Evolutionary conservation across 306 rosid genomes (phyloP).

Genomic region (Arachis hypogaea): DNA sequence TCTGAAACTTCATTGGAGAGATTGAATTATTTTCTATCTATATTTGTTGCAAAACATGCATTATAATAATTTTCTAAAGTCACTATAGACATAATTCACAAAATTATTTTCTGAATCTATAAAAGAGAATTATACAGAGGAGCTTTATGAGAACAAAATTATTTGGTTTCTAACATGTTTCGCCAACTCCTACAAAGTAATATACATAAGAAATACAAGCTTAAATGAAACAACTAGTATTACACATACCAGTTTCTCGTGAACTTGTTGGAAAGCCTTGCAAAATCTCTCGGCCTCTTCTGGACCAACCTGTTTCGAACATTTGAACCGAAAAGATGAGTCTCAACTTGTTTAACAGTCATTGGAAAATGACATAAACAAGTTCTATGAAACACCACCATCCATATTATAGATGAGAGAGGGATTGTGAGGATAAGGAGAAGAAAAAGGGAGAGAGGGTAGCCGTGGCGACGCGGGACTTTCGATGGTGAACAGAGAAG

Average conservation of each 20-base stretch:
- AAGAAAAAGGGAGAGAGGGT: no score
- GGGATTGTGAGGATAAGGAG: no score
- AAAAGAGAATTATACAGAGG: not conserved
- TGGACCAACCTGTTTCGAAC: constrained; percentile 60
- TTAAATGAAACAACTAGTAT: not conserved
- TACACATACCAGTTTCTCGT: constrained; percentile 66
- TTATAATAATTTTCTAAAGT: not conserved
- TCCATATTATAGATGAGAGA: constrained; percentile 5
- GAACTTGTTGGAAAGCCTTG: constrained; percentile 69
- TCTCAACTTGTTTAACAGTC: constrained; percentile 12
- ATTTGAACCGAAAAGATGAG: constrained; percentile 36
- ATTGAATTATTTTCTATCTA: not conserved
- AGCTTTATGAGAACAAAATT: not conserved
- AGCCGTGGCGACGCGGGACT: no score
- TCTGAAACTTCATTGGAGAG: no score
- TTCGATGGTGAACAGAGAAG: no score
- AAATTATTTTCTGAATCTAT: constrained; percentile 11
- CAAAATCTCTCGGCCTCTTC: constrained; percentile 78
- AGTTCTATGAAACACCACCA: no score
- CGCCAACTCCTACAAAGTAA: constrained; percentile 3
- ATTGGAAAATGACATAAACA: constrained; percentile 29
- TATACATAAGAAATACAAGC: constrained; percentile 5
- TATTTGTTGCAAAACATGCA: not conserved
- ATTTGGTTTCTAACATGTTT: constrained; percentile 1
- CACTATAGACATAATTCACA: not conserved